Base-by-base conservation (phyloP, 1,284 basidiomycete genomes). In the Vanrija sp. region DNA sequence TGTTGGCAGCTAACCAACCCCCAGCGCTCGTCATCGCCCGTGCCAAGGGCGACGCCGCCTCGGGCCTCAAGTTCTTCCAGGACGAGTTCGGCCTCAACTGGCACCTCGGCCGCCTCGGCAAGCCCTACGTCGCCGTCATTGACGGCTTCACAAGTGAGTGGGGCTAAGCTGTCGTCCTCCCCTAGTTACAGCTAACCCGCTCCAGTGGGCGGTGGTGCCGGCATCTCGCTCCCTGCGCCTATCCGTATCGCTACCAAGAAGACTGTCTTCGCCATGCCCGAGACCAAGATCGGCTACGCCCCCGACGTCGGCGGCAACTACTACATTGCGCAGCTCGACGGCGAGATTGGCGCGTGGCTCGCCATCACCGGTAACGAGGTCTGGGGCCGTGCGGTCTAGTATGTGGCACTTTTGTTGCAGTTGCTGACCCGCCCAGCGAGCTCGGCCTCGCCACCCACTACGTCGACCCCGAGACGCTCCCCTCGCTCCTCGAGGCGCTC, bases 191-290 rank as follows among this genome's bases (percentile, higher is more conserved):
- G 52, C 34, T 34, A 34, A 34, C 34, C 34, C 34, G 26, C 57
- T 52, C 39, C 64, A 92, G 92, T 98, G 89, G 96, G 96, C 42
- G 96, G 96, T 55, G 96, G 96, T 49, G 90, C 91, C 34, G 96
- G 96, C 46, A 83, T 98, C 51, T 83, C 86, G 29, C 85, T 88
- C n/a, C 85, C 89, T 61, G 94, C 93, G 5, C 84, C 86, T 0
- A 92, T 98, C 78, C 83, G 96, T 60, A 83, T 99, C 56, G 94
- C 94, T 4, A 98, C 96, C 4, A 92, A 97, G 75, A 88, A 88
- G 44, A 97, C 95, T 0, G 61, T 83, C 1, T 90, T 94, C 71
- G 89, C 93, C n/a, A 98, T 98, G 95, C 96, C 96, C 38, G 93
- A 97, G 78, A 90, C 90, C 21, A 91, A 89, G 72, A 94, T 95